Base-by-base conservation (phyloP, 164 flowering plant genomes). In the Aristolochia californica region DNA sequence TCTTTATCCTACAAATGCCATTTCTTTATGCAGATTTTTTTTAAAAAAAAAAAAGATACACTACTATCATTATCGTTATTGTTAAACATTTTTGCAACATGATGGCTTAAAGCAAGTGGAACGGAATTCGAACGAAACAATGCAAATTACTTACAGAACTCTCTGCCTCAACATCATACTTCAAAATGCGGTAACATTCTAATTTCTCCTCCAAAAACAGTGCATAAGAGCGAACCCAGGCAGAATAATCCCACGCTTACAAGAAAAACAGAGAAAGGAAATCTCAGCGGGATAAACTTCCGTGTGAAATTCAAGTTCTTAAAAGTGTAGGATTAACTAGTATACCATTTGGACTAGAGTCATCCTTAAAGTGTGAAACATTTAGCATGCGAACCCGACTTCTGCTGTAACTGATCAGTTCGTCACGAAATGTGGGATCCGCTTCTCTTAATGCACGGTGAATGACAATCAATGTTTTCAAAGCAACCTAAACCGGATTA, bases 401-500 rank as follows among this genome's bases (percentile, higher is more conserved):
- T 68, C 87, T 77, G 12, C 87, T 88, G 67, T 88, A 91, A 63
- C 87, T 88, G 28, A 84, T 79, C 62, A 91, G 79, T 59, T 91
- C 98, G 70, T 88, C 96, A 59, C 84, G 93, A 70, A 91, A 91
- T 27, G 96, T 81, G 51, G 90, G 87, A 56, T 88, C 98, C 60
- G 88, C 98, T 77, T 91, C 96, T 68, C 95, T 86, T 75, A 91
- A 71, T 63, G 96, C 98, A 67, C 98, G 98, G 66, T 91, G 98
- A 59, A 91, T 87, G 38, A 91, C 84, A 48, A 91, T 78, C 55
- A 91, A 68, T 21, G 98, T 88, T 77, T 91, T 91, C 80, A 91
- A 62, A 21, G 98, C 98, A 74, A 91, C 98, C 98, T 91, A 67
- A 60, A 57, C 23, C 58, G 5, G 22, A 47, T 55, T 10, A 10